A percentile compares a stretch with the other conserved stretches of the same genome.
Evolutionary conservation across 2,329 filamentous ascomycete genomes (phyloP).

Genomic region (Coleophoma cylindrospora): DNA sequence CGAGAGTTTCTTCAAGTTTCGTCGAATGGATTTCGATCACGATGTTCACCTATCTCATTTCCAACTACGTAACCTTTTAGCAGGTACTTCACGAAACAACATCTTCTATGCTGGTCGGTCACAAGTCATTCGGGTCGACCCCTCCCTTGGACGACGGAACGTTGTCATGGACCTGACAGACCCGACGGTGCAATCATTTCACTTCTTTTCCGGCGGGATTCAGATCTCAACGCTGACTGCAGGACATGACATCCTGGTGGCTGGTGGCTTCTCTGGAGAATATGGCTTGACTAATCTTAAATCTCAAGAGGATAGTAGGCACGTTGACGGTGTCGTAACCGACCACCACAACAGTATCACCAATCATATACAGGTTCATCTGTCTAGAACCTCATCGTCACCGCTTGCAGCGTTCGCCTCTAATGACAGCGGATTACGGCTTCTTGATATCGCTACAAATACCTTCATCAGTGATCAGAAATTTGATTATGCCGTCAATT

Average conservation of each 20-base stretch:
- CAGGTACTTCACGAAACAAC: constrained; percentile 48
- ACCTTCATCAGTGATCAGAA: constrained; percentile 48
- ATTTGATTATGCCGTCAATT: constrained; percentile 65
- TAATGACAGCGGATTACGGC: constrained; percentile 55
- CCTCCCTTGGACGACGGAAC: constrained; percentile 30
- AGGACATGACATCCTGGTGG: constrained; percentile 29
- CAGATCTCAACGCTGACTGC: constrained; percentile 28
- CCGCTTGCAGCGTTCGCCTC: constrained; percentile 57
- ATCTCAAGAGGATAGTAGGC: constrained; percentile 20
- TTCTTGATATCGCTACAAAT: constrained; percentile 54
- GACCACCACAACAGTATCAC: constrained; percentile 55
- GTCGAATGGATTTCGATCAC: constrained; percentile 47
- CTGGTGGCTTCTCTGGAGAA: constrained; percentile 32
- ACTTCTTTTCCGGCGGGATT: constrained; percentile 13
- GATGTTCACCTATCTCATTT: constrained; percentile 58
- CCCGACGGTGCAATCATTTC: constrained; percentile 17
- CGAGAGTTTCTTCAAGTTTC: constrained; percentile 50
- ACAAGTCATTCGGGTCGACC: constrained; percentile 48
- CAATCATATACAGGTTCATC: constrained; percentile 58
- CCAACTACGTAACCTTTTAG: constrained; percentile 59
- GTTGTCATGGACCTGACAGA: constrained; percentile 22
- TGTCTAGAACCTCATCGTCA: constrained; percentile 42
- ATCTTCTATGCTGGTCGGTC: constrained; percentile 50
- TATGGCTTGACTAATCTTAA: constrained; percentile 30
- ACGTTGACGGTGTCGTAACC: constrained; percentile 32